Evolutionary conservation across 192 early-diverging fungal species (phyloP).

Genomic region (Coemansia aciculifera): DNA sequence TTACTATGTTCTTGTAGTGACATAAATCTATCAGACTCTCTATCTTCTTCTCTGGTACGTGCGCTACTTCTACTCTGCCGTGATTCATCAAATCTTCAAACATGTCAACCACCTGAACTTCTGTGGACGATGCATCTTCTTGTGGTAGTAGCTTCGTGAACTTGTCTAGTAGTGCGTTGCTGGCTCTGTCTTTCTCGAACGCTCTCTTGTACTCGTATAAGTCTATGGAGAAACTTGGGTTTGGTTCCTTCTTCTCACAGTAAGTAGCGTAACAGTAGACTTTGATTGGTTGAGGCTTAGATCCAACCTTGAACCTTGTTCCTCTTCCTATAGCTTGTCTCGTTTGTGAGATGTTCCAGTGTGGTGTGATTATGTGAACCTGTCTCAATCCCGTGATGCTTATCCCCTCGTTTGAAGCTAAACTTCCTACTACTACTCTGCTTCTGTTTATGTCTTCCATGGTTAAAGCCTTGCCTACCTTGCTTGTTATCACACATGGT

Average conservation of each 20-base stretch:
- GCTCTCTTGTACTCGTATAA: constrained; percentile 20
- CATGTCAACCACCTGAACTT: not conserved
- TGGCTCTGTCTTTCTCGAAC: constrained; percentile 13
- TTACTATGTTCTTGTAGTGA: not conserved
- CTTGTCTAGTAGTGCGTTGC: not conserved
- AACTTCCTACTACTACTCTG: constrained; percentile 14
- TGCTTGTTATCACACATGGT: constrained; percentile 4
- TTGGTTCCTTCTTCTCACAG: not conserved
- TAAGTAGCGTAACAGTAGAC: constrained; percentile 19
- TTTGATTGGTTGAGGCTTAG: not conserved
- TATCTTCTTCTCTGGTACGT: not conserved
- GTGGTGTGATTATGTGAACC: constrained; percentile 20
- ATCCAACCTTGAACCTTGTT: constrained; percentile 7
- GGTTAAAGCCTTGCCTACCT: not conserved
- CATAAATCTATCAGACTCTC: not conserved
- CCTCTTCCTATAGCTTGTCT: constrained; percentile 27
- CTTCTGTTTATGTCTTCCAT: not conserved
- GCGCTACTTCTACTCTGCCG: not conserved
- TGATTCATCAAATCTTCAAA: not conserved
- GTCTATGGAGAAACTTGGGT: constrained; percentile 17
- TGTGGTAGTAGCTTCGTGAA: not conserved
- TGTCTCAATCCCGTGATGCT: constrained; percentile 12
- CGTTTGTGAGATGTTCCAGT: constrained; percentile 22
- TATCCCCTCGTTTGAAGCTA: constrained; percentile 19
- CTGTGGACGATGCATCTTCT: not conserved